Conservation (phyloP, 2,329 filamentous ascomycete species). For the Calonectria montana region DNA sequence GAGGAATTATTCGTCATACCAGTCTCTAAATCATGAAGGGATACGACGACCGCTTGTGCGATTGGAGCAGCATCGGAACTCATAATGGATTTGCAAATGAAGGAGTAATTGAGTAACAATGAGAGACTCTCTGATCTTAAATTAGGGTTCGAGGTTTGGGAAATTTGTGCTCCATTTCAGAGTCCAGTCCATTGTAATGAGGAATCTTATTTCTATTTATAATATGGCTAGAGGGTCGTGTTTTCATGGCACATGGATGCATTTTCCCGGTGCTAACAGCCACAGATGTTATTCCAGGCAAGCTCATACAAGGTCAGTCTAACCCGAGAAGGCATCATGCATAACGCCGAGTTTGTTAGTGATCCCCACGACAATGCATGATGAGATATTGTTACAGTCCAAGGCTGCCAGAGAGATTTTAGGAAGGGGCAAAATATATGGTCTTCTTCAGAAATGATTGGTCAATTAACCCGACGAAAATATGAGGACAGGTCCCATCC, state of each 20-base stretch:
- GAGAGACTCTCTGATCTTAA: not conserved
- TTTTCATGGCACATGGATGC: not conserved
- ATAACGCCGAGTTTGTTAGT: not conserved
- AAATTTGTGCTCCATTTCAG: not conserved
- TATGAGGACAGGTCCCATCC: not conserved
- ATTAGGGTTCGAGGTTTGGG: too few relatives aligned
- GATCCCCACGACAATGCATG: not conserved
- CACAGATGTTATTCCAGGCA: not conserved
- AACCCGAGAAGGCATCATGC: not conserved
- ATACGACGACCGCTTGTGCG: constrained; percentile 70
- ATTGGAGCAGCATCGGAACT: not conserved
- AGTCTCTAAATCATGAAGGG: constrained; percentile 68
- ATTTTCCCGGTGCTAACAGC: not conserved
- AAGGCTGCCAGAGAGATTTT: not conserved
- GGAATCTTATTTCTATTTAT: not conserved
- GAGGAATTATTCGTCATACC: constrained; percentile 54
- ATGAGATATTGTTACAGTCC: not conserved
- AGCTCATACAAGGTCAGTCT: not conserved
- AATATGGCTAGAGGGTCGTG: not conserved
- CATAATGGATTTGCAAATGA: not conserved
- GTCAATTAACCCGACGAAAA: not conserved
- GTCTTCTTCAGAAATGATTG: not conserved
- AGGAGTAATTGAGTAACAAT: not conserved
- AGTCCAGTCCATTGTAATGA: not conserved
- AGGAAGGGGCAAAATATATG: not conserved